A percentile compares a stretch with the other conserved stretches of the same genome.
phyloP scores from a whole-genome alignment of 1,284 basidiomycete species.

The Ustilago tritici region DNA sequence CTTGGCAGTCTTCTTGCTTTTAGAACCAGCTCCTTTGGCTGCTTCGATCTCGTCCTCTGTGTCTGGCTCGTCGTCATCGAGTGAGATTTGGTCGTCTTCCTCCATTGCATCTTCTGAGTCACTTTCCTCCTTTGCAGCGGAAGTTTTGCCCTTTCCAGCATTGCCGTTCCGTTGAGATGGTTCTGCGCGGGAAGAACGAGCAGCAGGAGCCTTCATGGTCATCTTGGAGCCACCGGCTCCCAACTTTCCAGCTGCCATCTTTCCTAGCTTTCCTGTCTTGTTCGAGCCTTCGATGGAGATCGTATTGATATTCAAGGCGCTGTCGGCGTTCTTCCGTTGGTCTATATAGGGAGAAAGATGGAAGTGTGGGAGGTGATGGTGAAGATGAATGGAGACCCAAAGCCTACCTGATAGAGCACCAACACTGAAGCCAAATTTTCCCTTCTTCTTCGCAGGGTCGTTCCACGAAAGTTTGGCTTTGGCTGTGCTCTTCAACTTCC shows the following conservation, averaged over 20 bases:
- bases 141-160: slow-evolving; percentile 23
- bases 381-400: background rate
- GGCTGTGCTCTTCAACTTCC: slow-evolving; percentile 4
- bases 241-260: slow-evolving; percentile 40
- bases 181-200: slow-evolving; percentile 15
- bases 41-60: slow-evolving; percentile 62
- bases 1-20: slow-evolving; percentile 64
- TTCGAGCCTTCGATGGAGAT: background rate
- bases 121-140: slow-evolving; percentile 11
- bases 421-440: background rate
- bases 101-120: slow-evolving; percentile 28
- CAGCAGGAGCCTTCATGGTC: slow-evolving; percentile 35
- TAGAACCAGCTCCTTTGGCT: slow-evolving; percentile 46
- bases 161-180: slow-evolving; percentile 14
- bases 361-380: background rate
- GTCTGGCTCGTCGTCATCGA: slow-evolving; percentile 43
- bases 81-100: slow-evolving; percentile 34
- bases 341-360: too few relatives aligned
- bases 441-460: slow-evolving; percentile 2
- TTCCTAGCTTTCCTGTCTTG: background rate
- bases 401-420: background rate
- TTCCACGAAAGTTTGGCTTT: slow-evolving; percentile 13
- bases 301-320: too few relatives aligned
- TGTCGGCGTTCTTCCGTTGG: too few relatives aligned
- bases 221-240: slow-evolving; percentile 47